A percentile compares a stretch with the other conserved stretches of the same genome.
Evolutionary conservation across 768 basidiomycete genomes (phyloP).

Genomic region (Pholiota conissans): DNA sequence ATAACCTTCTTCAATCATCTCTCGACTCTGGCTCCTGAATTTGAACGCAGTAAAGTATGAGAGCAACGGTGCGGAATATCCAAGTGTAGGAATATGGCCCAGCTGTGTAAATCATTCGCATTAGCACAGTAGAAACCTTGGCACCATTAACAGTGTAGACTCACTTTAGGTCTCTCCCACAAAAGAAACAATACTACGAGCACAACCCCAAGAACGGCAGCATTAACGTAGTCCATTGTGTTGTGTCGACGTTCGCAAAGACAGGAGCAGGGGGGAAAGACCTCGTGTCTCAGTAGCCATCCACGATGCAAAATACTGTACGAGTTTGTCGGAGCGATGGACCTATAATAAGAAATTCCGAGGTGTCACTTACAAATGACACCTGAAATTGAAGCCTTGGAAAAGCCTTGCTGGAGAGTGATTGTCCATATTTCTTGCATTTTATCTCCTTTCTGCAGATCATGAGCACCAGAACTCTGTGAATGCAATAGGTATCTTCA

Average conservation of each 20-base stretch:
- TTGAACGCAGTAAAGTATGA: conserved; percentile 31
- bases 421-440: too few species aligned
- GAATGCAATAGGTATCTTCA: too few species aligned
- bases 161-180: not conserved
- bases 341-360: not conserved
- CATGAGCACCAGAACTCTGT: too few species aligned
- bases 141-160: too few species aligned
- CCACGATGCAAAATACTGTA: too few species aligned
- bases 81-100: conserved; percentile 33
- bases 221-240: not conserved
- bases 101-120: conserved; percentile 12
- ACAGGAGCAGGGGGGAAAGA: not conserved
- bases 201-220: not conserved
- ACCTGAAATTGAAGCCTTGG: not conserved
- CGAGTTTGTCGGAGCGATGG: too few species aligned
- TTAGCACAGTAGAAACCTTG: too few species aligned
- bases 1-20: conserved; percentile 34
- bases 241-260: not conserved
- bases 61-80: conserved; percentile 27
- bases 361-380: not conserved
- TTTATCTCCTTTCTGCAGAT: too few species aligned
- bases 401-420: not conserved
- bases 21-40: conserved; percentile 21
- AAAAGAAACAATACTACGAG: not conserved
- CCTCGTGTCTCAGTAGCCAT: not conserved